A percentile compares a stretch with the other conserved stretches of the same genome.
Evolutionary conservation across 2,329 filamentous ascomycete species (phyloP).

Genomic region (Ophiostoma novo-ulmi): DNA sequence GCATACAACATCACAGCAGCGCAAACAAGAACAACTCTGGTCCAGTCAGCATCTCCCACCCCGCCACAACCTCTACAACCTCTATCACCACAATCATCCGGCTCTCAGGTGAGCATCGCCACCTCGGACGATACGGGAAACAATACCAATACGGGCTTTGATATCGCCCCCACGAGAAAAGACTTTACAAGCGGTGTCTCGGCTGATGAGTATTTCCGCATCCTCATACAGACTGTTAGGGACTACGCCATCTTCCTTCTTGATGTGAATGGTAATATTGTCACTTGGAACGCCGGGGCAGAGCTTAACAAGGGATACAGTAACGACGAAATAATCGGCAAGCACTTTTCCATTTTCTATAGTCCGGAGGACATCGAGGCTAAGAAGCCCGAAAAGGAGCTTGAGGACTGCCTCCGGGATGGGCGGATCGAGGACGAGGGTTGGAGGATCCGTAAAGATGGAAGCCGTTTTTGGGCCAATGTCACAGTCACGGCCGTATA

Average conservation of each 20-base stretch:
- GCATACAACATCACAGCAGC: neutral
- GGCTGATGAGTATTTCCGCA: conserved; percentile 49
- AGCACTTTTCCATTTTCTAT: conserved; percentile 56
- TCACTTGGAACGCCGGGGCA: conserved; percentile 55
- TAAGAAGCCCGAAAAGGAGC: conserved; percentile 48
- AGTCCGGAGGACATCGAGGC: conserved; percentile 44
- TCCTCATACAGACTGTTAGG: conserved; percentile 56
- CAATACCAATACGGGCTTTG: neutral
- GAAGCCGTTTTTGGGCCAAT: conserved; percentile 56
- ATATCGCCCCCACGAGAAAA: neutral
- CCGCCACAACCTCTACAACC: neutral
- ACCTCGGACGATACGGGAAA: neutral
- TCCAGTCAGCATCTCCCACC: neutral
- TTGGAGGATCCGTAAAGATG: conserved; percentile 55
- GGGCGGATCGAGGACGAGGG: conserved; percentile 55
- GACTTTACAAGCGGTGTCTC: conserved; percentile 15
- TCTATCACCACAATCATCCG: neutral
- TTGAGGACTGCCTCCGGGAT: conserved; percentile 49
- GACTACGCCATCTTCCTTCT: conserved; percentile 61
- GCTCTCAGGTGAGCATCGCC: neutral
- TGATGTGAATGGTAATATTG: conserved; percentile 50
- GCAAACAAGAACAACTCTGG: neutral
- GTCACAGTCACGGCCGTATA: conserved; percentile 55
- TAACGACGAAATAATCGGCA: conserved; percentile 50
- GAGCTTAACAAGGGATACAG: conserved; percentile 52